Evolutionary conservation across 2,329 filamentous ascomycete species (phyloP).

Genomic region (Pestalotiopsis sp.): DNA sequence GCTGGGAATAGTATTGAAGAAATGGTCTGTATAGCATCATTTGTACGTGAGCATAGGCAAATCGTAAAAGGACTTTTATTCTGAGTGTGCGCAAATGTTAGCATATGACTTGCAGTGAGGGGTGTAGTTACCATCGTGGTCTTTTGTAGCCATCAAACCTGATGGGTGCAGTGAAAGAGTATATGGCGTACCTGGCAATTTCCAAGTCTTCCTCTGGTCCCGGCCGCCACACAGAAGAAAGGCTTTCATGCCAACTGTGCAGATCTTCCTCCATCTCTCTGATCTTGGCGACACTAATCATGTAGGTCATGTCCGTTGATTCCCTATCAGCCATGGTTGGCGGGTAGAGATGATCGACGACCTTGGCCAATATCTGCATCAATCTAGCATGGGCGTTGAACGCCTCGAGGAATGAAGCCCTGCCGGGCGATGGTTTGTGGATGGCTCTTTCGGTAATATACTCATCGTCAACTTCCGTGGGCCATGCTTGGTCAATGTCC

Average conservation of each 20-base stretch:
- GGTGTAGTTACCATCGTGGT: too few species aligned
- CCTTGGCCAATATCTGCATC: constrained; percentile 61
- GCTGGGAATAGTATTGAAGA: constrained; percentile 74
- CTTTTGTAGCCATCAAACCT: too few species aligned
- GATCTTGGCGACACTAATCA: constrained; percentile 61
- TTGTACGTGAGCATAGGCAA: constrained; percentile 77
- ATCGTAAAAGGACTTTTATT: constrained; percentile 70
- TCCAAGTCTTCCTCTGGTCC: constrained; percentile 73
- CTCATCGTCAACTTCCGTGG: constrained; percentile 65
- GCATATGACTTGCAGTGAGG: neutral
- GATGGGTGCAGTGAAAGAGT: too few species aligned
- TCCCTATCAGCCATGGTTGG: constrained; percentile 52
- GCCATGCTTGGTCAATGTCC: constrained; percentile 65
- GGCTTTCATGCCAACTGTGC: constrained; percentile 58
- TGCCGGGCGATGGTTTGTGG: constrained; percentile 51
- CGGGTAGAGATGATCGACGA: constrained; percentile 65
- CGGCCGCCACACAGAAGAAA: constrained; percentile 77
- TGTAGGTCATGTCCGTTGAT: constrained; percentile 48
- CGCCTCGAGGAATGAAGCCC: constrained; percentile 59
- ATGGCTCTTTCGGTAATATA: constrained; percentile 61
- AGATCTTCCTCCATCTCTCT: constrained; percentile 64
- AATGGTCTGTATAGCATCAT: constrained; percentile 80
- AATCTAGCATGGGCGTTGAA: constrained; percentile 64
- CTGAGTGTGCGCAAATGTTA: constrained; percentile 27
- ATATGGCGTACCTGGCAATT: constrained; percentile 64